These are phyloP conservation scores for Bacidia gigantensis DNA, from an alignment of 495 filamentous ascomycete species.

Conservation along the genomic window DNA sequence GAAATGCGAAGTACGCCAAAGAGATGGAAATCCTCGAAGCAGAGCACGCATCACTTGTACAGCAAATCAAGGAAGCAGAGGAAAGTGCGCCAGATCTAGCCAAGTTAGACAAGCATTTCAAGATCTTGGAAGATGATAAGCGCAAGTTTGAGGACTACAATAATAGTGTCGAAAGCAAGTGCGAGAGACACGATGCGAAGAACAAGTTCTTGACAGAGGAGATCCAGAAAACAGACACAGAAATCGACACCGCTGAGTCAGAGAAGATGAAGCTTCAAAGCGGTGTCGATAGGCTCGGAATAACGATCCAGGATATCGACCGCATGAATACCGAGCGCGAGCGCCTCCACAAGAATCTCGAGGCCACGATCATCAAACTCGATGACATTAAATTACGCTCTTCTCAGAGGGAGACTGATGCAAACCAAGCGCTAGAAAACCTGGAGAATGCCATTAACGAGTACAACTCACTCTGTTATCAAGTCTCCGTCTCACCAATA, in stretches of 20 bases:
- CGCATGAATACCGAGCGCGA: constrained; percentile 94
- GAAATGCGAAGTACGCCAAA: constrained; percentile 65
- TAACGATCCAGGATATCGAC: constrained; percentile 94
- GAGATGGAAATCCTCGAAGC: constrained; percentile 73
- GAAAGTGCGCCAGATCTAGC: constrained; percentile 70
- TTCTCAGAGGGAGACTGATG: constrained; percentile 70
- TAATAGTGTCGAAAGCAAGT: constrained; percentile 57
- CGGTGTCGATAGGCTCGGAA: constrained; percentile 78
- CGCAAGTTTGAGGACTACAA: constrained; percentile 91
- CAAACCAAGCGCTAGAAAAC: constrained; percentile 71
- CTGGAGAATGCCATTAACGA: constrained; percentile 72
- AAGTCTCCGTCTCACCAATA: constrained; percentile 75
- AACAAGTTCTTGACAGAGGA: constrained; percentile 67
- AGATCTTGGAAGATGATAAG: constrained; percentile 79
- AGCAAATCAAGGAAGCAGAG: constrained; percentile 78
- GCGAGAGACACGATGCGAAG: constrained; percentile 66
- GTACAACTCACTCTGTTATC: constrained; percentile 89
- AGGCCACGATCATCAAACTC: constrained; percentile 54
- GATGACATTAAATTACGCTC: constrained; percentile 73
- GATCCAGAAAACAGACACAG: constrained; percentile 58
- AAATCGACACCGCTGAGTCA: constrained; percentile 65
- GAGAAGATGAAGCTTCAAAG: constrained; percentile 69
- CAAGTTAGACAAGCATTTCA: constrained; percentile 68
- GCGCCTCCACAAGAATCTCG: constrained; percentile 71
- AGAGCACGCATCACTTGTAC: constrained; percentile 60